Conservation (phyloP, 83 land plant genomes). For the Diphasiastrum complanatum region DNA sequence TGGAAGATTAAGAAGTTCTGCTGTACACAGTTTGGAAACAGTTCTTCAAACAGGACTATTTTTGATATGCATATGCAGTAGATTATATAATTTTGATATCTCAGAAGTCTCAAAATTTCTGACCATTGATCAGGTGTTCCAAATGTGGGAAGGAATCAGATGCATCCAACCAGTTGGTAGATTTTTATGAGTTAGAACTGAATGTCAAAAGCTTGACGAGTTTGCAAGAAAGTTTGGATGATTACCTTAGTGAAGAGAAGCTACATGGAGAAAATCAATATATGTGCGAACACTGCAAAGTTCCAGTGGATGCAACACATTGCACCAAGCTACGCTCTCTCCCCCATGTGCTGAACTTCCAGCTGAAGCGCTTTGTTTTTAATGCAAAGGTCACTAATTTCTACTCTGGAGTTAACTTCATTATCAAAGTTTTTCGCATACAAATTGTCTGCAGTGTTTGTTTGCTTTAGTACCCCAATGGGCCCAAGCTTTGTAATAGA, state of each 20-base stretch:
- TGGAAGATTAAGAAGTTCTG: no score
- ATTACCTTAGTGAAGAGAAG: constrained; percentile 75
- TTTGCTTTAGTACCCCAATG: no score
- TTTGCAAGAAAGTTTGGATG: constrained; percentile 79
- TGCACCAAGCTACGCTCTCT: constrained; percentile 75
- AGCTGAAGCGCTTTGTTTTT: constrained; percentile 90
- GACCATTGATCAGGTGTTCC: no score
- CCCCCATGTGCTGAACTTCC: constrained; percentile 85
- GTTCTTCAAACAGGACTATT: no score
- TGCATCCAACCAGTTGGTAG: constrained; percentile 78
- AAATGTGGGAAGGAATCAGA: constrained; percentile 86
- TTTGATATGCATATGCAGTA: no score
- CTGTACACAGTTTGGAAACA: no score
- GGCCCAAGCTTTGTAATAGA: no score
- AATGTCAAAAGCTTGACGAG: constrained; percentile 76
- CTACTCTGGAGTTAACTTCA: no score
- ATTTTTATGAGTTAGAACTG: constrained; percentile 90
- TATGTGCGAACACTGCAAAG: constrained; percentile 71
- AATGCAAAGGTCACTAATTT: constrained; percentile 82
- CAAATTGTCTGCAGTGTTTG: neutral
- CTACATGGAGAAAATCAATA: constrained; percentile 90
- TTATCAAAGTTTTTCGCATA: neutral
- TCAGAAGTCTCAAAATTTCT: no score
- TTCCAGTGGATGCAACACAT: constrained; percentile 82
- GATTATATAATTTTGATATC: no score